Evolutionary conservation across 495 filamentous ascomycete genomes (phyloP).

Genomic region (Trichoderma virens): DNA sequence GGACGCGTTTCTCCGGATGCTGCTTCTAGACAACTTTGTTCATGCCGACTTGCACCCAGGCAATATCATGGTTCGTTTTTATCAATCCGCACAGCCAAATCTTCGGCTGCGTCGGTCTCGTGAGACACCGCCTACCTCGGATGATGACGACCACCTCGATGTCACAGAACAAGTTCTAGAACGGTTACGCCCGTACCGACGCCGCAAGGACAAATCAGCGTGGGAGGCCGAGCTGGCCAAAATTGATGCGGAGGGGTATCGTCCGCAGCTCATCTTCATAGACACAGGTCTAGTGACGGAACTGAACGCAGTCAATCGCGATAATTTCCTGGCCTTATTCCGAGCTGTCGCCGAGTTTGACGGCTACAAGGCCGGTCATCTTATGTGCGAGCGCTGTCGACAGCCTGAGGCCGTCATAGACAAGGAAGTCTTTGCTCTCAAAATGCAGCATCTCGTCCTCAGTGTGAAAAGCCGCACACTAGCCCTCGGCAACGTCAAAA

Average conservation of each 20-base stretch:
- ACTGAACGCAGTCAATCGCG: slow-evolving; percentile 75
- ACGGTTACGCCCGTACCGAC: slow-evolving; percentile 64
- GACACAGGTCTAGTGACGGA: slow-evolving; percentile 96
- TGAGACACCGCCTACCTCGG: slow-evolving; percentile 18
- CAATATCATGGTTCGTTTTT: slow-evolving; percentile 99
- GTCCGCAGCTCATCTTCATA: slow-evolving; percentile 94
- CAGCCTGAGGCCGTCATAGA: slow-evolving; percentile 86
- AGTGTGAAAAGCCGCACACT: slow-evolving; percentile 85
- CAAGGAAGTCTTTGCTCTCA: slow-evolving; percentile 79
- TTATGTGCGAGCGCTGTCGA: slow-evolving; percentile 93
- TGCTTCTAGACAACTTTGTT: slow-evolving; percentile 95
- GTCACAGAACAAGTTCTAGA: slow-evolving; percentile 81
- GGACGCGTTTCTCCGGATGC: slow-evolving; percentile 96
- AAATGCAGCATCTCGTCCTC: slow-evolving; percentile 93
- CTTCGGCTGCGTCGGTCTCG: slow-evolving; percentile 40
- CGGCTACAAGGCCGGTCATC: slow-evolving; percentile 85
- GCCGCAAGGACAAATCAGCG: slow-evolving; percentile 43
- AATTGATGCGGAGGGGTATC: slow-evolving; percentile 85
- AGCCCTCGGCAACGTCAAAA: slow-evolving; percentile 89
- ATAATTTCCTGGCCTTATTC: slow-evolving; percentile 94
- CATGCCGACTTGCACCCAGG: slow-evolving; percentile 98
- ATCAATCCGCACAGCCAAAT: slow-evolving; percentile 66
- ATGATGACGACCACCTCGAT: slow-evolving; percentile 50
- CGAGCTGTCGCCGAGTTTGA: slow-evolving; percentile 94
- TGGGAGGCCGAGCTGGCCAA: slow-evolving; percentile 68